Base-by-base conservation (phyloP, 2,329 filamentous ascomycete genomes). In the Fusarium sp. region DNA sequence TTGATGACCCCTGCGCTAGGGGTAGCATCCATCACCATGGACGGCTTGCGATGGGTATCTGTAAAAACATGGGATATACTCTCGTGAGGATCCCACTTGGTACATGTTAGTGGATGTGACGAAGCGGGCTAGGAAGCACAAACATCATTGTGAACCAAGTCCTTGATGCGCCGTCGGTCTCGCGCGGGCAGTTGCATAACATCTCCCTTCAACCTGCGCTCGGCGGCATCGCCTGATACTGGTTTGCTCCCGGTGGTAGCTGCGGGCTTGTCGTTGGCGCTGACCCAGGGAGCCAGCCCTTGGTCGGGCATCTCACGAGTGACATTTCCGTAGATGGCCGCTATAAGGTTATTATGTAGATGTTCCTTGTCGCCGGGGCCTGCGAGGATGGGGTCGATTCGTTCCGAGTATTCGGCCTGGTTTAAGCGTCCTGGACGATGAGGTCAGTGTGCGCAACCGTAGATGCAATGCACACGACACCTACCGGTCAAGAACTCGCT, bases 1-100 rank as follows among this genome's bases (percentile, higher is more conserved):
- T 94, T 95, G 54, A 96, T 88, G 22, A 93, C 93, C 31, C 91
- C 92, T n/a, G 92, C 92, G 79, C 91, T 91, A 31, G 91, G 88
- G 29, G 92, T 91, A 10, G 91, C 88, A 66, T 94, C 90, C 33
- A 92, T 88, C 14, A 84, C 80, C 60, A 85, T 84, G 5, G 84
- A 80, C 13, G 84, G 79, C 66, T 85, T 82, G 50, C 86, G 85
- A 68, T 87, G 85, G 25, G 86, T 83, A 22, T 91, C 88, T 14
- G 83, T 78, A 74, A 91, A 90, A 52, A 88, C 81, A 69, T 84
- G 87, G 14, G 87, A 83, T 67, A 91, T 82, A 11, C 84, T 85
- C 64, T 91, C 88, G 68, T 87, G 85, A 6, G 88, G 87, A 73
- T 91, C 89, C 76, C 86, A 88, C 87, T 90, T 64, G 9, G 42